These are phyloP conservation scores for Escallonia herrerae DNA, from an alignment of 129 eudicot species.

Conservation along the genomic window DNA sequence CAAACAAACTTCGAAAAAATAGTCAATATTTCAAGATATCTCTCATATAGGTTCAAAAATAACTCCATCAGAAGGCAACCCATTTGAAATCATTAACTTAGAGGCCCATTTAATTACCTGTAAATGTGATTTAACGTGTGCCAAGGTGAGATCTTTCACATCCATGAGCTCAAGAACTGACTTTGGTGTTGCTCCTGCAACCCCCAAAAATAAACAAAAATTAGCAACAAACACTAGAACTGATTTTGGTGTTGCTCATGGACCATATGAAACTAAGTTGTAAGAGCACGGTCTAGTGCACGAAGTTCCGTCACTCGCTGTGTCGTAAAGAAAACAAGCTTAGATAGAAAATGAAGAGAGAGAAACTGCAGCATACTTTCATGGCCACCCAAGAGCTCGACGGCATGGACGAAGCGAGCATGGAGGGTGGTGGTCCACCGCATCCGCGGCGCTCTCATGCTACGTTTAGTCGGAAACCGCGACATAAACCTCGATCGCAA, in stretches of 20 bases:
- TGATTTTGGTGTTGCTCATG: no score
- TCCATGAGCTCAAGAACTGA: constrained; percentile 99
- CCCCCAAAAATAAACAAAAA: neutral
- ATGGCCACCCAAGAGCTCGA: constrained; percentile 96
- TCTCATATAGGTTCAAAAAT: neutral
- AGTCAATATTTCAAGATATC: neutral
- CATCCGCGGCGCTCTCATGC: constrained; percentile 90
- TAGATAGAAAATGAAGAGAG: neutral
- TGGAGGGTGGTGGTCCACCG: constrained; percentile 92
- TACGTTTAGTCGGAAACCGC: constrained; percentile 66
- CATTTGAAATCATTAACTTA: constrained; percentile 1
- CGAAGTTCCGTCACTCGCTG: no score
- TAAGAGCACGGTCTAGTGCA: no score
- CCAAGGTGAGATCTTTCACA: constrained; percentile 96
- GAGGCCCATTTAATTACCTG: constrained; percentile 81
- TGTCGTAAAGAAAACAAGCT: neutral
- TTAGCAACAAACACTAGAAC: neutral
- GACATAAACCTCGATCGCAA: constrained; percentile 62
- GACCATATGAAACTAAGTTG: no score
- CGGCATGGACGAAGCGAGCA: constrained; percentile 89
- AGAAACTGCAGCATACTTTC: constrained; percentile 49
- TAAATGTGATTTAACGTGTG: constrained; percentile 96
- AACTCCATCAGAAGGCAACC: neutral
- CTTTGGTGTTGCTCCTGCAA: constrained; percentile 94
- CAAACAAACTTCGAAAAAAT: neutral